A percentile compares a stretch with the other conserved stretches of the same genome.
phyloP scores from a whole-genome alignment of 2,329 filamentous ascomycete species.

The Incumbomyces lentus region DNA sequence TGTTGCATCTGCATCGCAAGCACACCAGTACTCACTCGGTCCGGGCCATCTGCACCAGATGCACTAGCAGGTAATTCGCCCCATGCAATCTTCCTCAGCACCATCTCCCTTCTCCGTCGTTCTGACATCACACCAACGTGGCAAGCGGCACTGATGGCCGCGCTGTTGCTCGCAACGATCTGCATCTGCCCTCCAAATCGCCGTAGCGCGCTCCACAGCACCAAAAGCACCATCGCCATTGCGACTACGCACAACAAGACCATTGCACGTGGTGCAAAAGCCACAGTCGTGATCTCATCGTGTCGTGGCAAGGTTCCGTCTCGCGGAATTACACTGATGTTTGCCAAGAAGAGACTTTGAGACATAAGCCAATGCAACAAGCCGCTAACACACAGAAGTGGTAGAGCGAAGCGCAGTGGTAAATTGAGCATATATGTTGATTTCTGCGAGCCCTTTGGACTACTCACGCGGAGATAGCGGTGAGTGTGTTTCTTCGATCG shows the following conservation, averaged over 20 bases:
- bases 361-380: conserved; percentile 42
- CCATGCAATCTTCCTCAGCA: conserved; percentile 21
- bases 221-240: conserved; percentile 11
- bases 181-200: conserved; percentile 22
- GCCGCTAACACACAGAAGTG: conserved; percentile 27
- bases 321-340: conserved; percentile 22
- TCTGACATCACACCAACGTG: conserved; percentile 19
- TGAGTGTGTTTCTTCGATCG: conserved; percentile 1
- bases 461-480: conserved; percentile 35
- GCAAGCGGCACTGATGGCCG: conserved; percentile 27
- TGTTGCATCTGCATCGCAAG: not conserved
- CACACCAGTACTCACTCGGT: too few species aligned
- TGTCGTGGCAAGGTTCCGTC: conserved; percentile 13
- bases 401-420: conserved; percentile 36
- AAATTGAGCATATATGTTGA: conserved; percentile 37
- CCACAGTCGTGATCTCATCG: conserved; percentile 18
- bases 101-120: conserved; percentile 11
- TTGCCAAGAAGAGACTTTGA: conserved; percentile 36
- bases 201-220: conserved; percentile 15
- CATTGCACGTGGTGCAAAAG: conserved; percentile 20
- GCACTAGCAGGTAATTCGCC: conserved; percentile 9
- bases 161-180: conserved; percentile 24
- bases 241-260: conserved; percentile 16
- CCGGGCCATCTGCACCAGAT: not conserved
- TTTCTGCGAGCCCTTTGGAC: conserved; percentile 31